Evolutionary conservation across 1,284 basidiomycete species (phyloP), one percentile per base, ranked within the genome.

Genomic region (Grifola frondosa): DNA sequence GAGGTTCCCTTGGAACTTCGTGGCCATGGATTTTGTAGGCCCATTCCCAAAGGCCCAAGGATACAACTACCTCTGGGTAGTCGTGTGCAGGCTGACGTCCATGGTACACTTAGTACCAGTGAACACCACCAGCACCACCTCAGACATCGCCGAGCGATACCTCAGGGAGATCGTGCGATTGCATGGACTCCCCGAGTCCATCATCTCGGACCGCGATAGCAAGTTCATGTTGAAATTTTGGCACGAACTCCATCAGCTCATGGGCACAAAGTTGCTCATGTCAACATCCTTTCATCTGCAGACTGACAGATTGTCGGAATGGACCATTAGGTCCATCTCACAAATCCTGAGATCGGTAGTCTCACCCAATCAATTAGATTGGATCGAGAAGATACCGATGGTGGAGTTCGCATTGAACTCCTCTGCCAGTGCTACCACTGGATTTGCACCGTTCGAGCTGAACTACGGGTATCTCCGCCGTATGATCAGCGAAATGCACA

Each of bases 381-480:
- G 68, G 65, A 50, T 54, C 1, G 33, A 50, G 0, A 52, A 56
- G 17, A 3, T 67, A 1, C 63, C 65, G 0, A 30, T 62, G 10
- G 56, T 64, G 0, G 64, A 69, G 30, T 68, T 68, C 39, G 61
- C 65, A 0, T 53, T 69, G 2, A 69, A 69, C 33, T 54, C 58
- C 3, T 58, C 57, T 20, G 43, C 60, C 1, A 62, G 47, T 15
- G 59, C 51, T 3, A 54, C 61, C 0, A 69, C 63, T 0, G 61
- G 62, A 3, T 67, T 61, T 40, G 53, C 65, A 6, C 67, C 64
- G 2, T 73, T 72, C 42, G 59, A 66, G 26, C 51, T 71, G 1
- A 66, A 62, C 38, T 49, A 55, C 25, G 64, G 66, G 2, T 53
- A 55, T 19, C 52, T 62, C 42, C 54, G 53, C 3, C 30, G 43